Percentiles rank a stretch among this genome's conserved stretches.
Evolutionary conservation across 306 rosid species (phyloP).

Genomic region (Lathyrus sativus): DNA sequence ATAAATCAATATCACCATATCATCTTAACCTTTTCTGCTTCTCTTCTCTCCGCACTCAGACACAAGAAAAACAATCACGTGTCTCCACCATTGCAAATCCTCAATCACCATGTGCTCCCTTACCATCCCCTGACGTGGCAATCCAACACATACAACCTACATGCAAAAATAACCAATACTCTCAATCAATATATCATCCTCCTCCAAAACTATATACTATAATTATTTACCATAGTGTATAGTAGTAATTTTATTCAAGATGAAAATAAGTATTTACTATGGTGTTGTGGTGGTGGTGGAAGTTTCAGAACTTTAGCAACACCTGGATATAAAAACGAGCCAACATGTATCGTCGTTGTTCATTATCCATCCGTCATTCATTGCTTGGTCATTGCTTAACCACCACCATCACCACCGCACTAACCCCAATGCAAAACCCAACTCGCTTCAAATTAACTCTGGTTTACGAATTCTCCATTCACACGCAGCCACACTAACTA

Average conservation of each 20-base stretch:
- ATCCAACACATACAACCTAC: not conserved
- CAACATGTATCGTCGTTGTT: constrained; percentile 42
- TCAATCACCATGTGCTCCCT: not conserved
- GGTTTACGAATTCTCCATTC: constrained; percentile 41
- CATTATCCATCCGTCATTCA: constrained; percentile 65
- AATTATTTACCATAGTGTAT: too few species aligned
- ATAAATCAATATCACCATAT: not conserved
- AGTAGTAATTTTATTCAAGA: too few species aligned
- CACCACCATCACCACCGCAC: constrained; percentile 49
- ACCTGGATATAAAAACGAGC: constrained; percentile 47
- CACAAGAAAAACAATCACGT: not conserved
- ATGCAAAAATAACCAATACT: not conserved
- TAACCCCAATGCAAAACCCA: constrained; percentile 40
- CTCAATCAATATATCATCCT: too few species aligned
- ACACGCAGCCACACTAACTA: constrained; percentile 38
- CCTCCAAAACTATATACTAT: too few species aligned
- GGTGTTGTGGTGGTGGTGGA: not conserved
- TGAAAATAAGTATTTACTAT: too few species aligned
- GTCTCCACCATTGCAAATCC: not conserved
- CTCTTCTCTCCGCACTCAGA: constrained; percentile 6
- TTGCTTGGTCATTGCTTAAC: constrained; percentile 53
- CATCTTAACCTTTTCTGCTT: not conserved
- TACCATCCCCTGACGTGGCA: not conserved
- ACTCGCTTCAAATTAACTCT: constrained; percentile 44
- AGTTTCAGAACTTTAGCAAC: constrained; percentile 77